Percentiles rank a stretch among this genome's conserved stretches.
These are phyloP conservation scores for Monosporascus ibericus DNA, from an alignment of 2,329 filamentous ascomycete genomes.

Conservation along the genomic window DNA sequence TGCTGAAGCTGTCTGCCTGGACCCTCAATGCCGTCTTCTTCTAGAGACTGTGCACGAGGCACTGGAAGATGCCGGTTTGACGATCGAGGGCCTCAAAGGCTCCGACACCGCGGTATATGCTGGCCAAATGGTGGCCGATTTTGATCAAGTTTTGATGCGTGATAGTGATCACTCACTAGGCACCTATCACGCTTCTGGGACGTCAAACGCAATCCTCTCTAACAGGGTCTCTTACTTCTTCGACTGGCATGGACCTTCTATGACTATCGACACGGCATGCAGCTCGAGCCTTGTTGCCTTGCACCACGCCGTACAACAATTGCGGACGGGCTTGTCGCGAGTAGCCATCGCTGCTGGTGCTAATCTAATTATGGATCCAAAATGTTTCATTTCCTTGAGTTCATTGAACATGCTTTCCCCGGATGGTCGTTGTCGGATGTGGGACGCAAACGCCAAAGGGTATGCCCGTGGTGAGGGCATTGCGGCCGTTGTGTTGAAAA, in stretches of 20 bases:
- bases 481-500: constrained; percentile 33
- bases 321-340: neutral
- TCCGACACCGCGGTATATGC: neutral
- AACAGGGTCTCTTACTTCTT: neutral
- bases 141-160: neutral
- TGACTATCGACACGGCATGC: neutral
- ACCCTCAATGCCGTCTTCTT: neutral
- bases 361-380: neutral
- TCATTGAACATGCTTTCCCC: neutral
- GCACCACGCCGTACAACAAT: neutral
- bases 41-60: neutral
- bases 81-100: neutral
- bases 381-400: neutral
- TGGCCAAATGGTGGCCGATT: neutral
- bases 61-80: neutral
- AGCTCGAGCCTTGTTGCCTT: neutral
- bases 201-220: neutral
- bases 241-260: too few relatives aligned
- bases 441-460: neutral
- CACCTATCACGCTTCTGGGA: neutral
- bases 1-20: neutral
- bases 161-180: neutral
- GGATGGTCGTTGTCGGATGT: neutral
- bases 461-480: constrained; percentile 3
- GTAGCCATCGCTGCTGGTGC: neutral